Percentiles rank a stretch among this genome's conserved stretches.
Evolutionary conservation across 208 protist genomes (phyloP).

Genomic region (Trypanosoma caninum): DNA sequence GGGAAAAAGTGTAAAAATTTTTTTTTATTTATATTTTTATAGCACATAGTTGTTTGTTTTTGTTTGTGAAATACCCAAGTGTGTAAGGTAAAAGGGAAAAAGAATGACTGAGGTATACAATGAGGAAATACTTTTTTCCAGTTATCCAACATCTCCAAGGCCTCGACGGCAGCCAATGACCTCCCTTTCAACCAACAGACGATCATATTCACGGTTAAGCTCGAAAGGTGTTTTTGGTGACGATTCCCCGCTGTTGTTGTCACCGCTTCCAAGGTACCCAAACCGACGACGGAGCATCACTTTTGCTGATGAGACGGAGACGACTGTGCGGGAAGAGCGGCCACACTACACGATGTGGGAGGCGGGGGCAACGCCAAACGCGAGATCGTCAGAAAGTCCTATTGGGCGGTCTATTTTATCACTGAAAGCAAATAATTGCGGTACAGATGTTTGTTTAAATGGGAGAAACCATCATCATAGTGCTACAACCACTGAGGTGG

Average conservation of each 20-base stretch:
- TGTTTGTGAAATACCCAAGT: too few species aligned
- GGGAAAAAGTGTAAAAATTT: neutral
- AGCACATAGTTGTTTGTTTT: neutral
- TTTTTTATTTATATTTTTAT: constrained; percentile 8
- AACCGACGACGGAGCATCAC: constrained; percentile 72
- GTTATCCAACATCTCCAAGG: constrained; percentile 51
- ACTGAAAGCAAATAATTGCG: constrained; percentile 2
- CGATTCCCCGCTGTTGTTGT: constrained; percentile 62
- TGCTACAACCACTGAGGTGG: neutral
- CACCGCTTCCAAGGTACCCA: constrained; percentile 77
- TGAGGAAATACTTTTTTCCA: constrained; percentile 10
- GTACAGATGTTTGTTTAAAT: too few species aligned
- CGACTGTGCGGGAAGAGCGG: constrained; percentile 60
- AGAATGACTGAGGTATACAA: neutral
- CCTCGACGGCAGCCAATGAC: constrained; percentile 62
- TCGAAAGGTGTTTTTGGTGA: constrained; percentile 47
- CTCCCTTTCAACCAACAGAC: constrained; percentile 70
- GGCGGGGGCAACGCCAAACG: constrained; percentile 15
- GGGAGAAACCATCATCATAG: neutral
- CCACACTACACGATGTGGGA: constrained; percentile 58
- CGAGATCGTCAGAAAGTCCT: constrained; percentile 8
- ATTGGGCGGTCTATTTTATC: neutral
- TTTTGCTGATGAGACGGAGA: constrained; percentile 53
- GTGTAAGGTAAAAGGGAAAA: neutral
- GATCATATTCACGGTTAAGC: constrained; percentile 80